Conservation (phyloP, 257 asterid species). For the Solanum ossicruentum region DNA sequence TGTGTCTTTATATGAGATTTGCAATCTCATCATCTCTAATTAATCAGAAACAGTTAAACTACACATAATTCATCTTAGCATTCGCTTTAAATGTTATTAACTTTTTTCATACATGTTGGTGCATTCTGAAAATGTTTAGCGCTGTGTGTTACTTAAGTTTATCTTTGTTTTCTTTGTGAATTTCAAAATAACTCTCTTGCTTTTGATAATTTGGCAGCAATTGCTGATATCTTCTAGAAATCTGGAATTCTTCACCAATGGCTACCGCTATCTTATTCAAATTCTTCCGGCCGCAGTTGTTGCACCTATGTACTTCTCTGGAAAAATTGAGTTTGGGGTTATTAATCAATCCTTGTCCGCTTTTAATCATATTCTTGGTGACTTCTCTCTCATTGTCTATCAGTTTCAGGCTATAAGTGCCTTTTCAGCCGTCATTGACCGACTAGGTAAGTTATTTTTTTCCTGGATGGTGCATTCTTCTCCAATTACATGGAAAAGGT, state of each 20-base stretch:
- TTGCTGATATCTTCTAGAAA: constrained; percentile 84
- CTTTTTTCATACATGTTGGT: background rate
- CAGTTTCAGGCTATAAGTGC: constrained; percentile 94
- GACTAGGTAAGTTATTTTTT: constrained; percentile 46
- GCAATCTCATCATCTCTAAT: background rate
- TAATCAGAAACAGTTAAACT: background rate
- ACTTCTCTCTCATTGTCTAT: constrained; percentile 69
- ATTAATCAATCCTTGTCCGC: constrained; percentile 86
- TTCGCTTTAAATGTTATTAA: background rate
- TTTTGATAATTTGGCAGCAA: constrained; percentile 46
- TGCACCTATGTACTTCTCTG: constrained; percentile 95
- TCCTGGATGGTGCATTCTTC: background rate
- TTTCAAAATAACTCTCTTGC: background rate
- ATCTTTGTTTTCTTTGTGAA: background rate
- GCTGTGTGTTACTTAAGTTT: background rate
- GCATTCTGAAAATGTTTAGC: background rate
- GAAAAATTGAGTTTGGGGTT: constrained; percentile 93
- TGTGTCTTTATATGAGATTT: background rate
- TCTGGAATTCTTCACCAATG: constrained; percentile 90
- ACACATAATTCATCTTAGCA: background rate
- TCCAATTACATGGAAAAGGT: background rate
- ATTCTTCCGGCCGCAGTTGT: constrained; percentile 96
- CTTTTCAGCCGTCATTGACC: constrained; percentile 83
- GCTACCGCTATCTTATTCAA: constrained; percentile 84
- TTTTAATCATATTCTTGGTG: constrained; percentile 88